A percentile compares a stretch with the other conserved stretches of the same genome.
Evolutionary conservation across 192 early-diverging fungal species (phyloP).

Genomic region (Entomortierella chlamydospora): DNA sequence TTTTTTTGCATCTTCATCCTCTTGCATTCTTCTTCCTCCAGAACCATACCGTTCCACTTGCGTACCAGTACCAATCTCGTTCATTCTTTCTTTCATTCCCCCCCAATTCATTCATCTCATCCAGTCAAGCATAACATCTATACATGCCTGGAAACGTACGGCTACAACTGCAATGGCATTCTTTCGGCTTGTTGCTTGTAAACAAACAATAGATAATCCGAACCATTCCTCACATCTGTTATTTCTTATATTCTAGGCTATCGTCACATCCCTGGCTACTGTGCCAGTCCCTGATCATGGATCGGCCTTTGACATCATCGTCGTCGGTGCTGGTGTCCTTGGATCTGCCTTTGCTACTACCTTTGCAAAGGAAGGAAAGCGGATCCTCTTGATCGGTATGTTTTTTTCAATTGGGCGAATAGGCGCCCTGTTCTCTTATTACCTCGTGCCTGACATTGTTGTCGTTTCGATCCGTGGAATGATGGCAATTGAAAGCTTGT

Average conservation of each 20-base stretch:
- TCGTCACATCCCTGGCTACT: conserved; percentile 24
- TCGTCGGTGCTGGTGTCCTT: conserved; percentile 93
- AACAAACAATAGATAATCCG: too few species aligned
- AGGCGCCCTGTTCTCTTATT: too few species aligned
- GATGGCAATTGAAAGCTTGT: too few species aligned
- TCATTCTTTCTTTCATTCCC: not conserved
- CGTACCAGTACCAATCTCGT: too few species aligned
- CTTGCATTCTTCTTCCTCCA: conserved; percentile 9
- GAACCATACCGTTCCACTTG: too few species aligned
- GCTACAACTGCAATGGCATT: not conserved
- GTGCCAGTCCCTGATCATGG: conserved; percentile 25
- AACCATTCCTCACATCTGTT: too few species aligned
- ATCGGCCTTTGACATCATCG: conserved; percentile 79
- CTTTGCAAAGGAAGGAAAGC: conserved; percentile 78
- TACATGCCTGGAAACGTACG: conserved; percentile 53
- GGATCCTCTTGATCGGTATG: conserved; percentile 72
- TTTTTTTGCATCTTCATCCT: not conserved
- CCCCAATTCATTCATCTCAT: not conserved
- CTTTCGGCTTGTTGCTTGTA: not conserved
- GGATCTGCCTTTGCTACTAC: conserved; percentile 88
- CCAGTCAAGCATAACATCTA: not conserved
- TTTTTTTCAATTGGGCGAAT: too few species aligned
- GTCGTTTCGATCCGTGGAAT: too few species aligned
- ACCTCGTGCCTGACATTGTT: too few species aligned
- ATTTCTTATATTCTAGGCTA: conserved; percentile 6